Conservation (phyloP, 805 yeast genomes). For the Blastobotrys peoriensis region DNA sequence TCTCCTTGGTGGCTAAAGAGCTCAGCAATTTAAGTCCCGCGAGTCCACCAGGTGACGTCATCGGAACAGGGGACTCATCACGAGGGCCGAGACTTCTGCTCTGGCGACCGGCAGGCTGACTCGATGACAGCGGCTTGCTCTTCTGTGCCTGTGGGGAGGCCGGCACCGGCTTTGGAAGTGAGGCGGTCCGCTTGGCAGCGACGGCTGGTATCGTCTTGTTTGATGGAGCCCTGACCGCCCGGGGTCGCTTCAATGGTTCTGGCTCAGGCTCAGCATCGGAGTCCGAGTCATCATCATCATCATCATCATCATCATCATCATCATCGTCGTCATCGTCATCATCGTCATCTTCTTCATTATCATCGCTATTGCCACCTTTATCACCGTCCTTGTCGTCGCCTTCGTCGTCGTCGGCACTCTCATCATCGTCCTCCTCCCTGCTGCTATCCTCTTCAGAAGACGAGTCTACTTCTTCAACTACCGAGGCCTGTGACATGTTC, state of each 20-base stretch:
- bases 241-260: slow-evolving; percentile 6
- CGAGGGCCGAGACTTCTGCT: background rate
- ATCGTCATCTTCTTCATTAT: slow-evolving; percentile 5
- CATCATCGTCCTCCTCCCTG: slow-evolving; percentile 5
- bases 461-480: background rate
- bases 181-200: background rate
- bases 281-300: slow-evolving; percentile 7
- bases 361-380: too few species aligned
- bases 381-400: too few species aligned
- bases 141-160: background rate
- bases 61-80: background rate
- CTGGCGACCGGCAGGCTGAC: background rate
- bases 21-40: slow-evolving; percentile 7
- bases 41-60: background rate
- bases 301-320: slow-evolving; percentile 4
- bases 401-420: slow-evolving; percentile 10
- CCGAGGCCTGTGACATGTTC: background rate
- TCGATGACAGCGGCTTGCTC: background rate
- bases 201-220: slow-evolving; percentile 1
- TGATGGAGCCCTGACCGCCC: slow-evolving; percentile 13
- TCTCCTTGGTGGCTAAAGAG: slow-evolving; percentile 3
- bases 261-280: slow-evolving; percentile 15
- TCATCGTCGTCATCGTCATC: slow-evolving; percentile 12
- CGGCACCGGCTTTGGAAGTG: slow-evolving; percentile 1
- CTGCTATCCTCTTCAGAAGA: background rate